Percentiles rank a stretch among this genome's conserved stretches.
phyloP scores from a whole-genome alignment of 164 flowering plant genomes.

The Tinospora cordifolia region DNA sequence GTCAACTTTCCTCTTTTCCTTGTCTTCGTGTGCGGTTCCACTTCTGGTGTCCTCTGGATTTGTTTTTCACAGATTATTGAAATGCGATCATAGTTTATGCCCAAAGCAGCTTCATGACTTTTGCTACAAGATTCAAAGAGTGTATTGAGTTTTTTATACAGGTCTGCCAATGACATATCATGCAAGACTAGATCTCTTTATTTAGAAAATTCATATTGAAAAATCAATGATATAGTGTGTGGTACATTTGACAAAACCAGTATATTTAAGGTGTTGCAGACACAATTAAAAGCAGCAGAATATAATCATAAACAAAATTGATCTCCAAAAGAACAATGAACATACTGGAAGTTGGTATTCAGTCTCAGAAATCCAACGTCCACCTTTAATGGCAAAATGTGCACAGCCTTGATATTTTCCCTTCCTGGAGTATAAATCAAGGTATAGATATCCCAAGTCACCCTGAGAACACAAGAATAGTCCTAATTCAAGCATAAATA shows the following conservation, averaged over 20 bases:
- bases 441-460: conserved; percentile 83
- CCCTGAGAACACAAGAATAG: conserved; percentile 46
- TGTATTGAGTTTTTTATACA: neutral
- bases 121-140: neutral
- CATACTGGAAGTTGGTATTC: conserved; percentile 97
- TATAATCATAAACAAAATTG: neutral
- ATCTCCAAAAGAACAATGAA: conserved; percentile 14
- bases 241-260: too few species aligned
- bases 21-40: too few species aligned
- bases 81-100: too few species aligned
- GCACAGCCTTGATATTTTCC: conserved; percentile 96
- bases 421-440: conserved; percentile 80
- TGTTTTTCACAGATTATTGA: too few species aligned
- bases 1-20: too few species aligned
- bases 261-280: neutral
- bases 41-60: too few species aligned
- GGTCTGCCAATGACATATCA: too few species aligned
- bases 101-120: too few species aligned
- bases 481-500: conserved; percentile 13
- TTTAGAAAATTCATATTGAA: too few species aligned
- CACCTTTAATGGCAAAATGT: conserved; percentile 94
- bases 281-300: neutral
- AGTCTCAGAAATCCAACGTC: conserved; percentile 64
- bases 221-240: too few species aligned
- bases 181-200: too few species aligned